Conservation (phyloP, 1,284 basidiomycete genomes). For the Trametes versicolor region DNA sequence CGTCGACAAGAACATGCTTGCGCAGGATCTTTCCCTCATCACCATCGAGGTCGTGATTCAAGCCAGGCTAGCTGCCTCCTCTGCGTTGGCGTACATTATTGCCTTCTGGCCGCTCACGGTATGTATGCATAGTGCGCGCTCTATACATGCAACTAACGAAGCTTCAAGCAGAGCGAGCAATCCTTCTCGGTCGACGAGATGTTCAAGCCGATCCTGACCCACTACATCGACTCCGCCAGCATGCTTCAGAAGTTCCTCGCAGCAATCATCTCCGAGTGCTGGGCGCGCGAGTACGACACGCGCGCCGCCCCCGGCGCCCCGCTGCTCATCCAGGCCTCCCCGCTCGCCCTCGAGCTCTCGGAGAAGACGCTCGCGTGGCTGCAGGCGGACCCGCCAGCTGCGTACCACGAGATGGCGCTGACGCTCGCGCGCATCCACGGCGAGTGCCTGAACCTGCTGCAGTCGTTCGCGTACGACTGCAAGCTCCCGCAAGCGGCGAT, state of each 20-base stretch:
- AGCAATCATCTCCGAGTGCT: conserved; percentile 91
- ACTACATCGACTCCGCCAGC: conserved; percentile 88
- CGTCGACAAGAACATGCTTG: conserved; percentile 96
- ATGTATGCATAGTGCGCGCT: conserved; percentile 33
- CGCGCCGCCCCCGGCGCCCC: conserved; percentile 41
- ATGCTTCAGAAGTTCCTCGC: conserved; percentile 93
- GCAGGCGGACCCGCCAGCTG: conserved; percentile 77
- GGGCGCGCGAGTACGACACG: conserved; percentile 75
- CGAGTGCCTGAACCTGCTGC: conserved; percentile 85
- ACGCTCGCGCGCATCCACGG: conserved; percentile 83
- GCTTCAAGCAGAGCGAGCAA: conserved; percentile 35
- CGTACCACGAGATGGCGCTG: conserved; percentile 94
- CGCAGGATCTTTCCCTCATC: conserved; percentile 90
- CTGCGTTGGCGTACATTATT: conserved; percentile 82
- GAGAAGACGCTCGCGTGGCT: conserved; percentile 76
- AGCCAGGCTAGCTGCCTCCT: conserved; percentile 85
- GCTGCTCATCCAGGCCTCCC: conserved; percentile 62
- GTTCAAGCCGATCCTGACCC: conserved; percentile 77
- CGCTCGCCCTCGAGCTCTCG: conserved; percentile 74
- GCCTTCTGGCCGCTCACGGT: conserved; percentile 74
- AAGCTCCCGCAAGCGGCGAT: conserved; percentile 85
- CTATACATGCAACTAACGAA: conserved; percentile 6
- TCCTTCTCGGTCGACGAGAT: conserved; percentile 58
- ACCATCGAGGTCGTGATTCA: conserved; percentile 83
- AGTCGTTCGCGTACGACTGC: conserved; percentile 86